phyloP scores from a whole-genome alignment of 495 filamentous ascomycete genomes.

The Tirmania nivea region DNA sequence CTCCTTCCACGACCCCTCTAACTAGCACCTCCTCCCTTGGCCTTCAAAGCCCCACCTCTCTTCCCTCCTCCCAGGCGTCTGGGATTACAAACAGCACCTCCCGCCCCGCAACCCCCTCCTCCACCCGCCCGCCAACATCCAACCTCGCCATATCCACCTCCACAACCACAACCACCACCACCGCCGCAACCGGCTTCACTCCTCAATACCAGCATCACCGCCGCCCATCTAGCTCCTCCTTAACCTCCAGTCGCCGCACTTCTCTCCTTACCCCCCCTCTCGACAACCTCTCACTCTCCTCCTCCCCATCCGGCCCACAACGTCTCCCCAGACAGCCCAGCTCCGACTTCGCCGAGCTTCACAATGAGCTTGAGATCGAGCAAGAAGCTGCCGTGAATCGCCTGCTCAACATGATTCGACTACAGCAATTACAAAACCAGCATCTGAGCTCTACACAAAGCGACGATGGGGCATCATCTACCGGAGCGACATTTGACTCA shows the following conservation, averaged over 20 bases:
- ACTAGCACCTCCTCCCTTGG: too few species aligned
- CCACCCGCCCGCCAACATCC: too few species aligned
- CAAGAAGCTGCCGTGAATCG: constrained; percentile 94
- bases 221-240: constrained; percentile 7
- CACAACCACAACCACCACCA: too few species aligned
- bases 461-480: constrained; percentile 24
- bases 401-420: constrained; percentile 69
- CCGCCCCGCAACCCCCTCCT: too few species aligned
- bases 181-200: too few species aligned
- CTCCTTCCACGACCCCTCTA: too few species aligned
- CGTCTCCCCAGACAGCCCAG: constrained; percentile 19
- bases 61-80: too few species aligned
- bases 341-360: constrained; percentile 79
- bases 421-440: constrained; percentile 65
- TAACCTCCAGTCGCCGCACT: constrained; percentile 14
- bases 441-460: constrained; percentile 29
- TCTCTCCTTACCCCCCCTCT: constrained; percentile 11
- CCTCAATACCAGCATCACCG: neutral
- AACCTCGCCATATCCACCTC: too few species aligned
- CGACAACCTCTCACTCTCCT: constrained; percentile 1
- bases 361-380: constrained; percentile 86
- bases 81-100: too few species aligned
- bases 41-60: too few species aligned
- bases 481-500: constrained; percentile 43
- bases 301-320: constrained; percentile 4